Evolutionary conservation across 1,139 yeast genomes (phyloP), one percentile per base, ranked within the genome.

Genomic region (Entelexis sorbosivorans): DNA sequence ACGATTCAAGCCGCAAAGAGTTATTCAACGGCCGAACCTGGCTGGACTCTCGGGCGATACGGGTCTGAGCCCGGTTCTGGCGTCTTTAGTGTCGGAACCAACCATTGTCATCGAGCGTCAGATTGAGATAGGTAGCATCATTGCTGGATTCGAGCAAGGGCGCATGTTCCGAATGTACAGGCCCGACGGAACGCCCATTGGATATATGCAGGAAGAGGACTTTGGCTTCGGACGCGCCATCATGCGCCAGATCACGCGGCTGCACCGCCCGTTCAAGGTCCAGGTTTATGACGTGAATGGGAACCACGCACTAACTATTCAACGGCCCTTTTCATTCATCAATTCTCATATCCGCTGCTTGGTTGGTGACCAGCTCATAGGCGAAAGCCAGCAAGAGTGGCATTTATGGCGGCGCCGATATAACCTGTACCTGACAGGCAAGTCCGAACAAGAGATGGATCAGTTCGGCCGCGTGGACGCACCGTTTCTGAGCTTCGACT

Each of bases 351-450:
- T 91, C 59, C 82, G 82, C 63, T 78, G 85, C 3, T 72, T 74
- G 34, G 66, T 84, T 46, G 59, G 51, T 38, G 57, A 65, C 35
- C 46, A 31, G 6, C 43, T 53, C 10, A 66, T 74, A 7, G 97
- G 97, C 0, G 96, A 89, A 63, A 77, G 87, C 32, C 79, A 83
- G 8, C 97, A 91, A 66, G 81, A 83, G 59, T 91, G 96, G 96
- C 97, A 89, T 69, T 70, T 82, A 48, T 88, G 95, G 95, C 76
- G 97, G 63, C 73, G 97, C 53, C 71, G 81, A 50, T 91, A 91
- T 66, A 86, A 88, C 63, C 70, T 91, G 58, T 91, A 84, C 55
- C 51, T 64, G 34, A 24, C 47, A 17, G 49, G 48, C 34, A 49
- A 58, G 28, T 45, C 58, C 13, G 73, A 74, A 5, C 26, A 14